Evolutionary conservation across 83 land plant species (phyloP), one percentile per base, ranked within the genome.

Genomic region (Picea mariana): DNA sequence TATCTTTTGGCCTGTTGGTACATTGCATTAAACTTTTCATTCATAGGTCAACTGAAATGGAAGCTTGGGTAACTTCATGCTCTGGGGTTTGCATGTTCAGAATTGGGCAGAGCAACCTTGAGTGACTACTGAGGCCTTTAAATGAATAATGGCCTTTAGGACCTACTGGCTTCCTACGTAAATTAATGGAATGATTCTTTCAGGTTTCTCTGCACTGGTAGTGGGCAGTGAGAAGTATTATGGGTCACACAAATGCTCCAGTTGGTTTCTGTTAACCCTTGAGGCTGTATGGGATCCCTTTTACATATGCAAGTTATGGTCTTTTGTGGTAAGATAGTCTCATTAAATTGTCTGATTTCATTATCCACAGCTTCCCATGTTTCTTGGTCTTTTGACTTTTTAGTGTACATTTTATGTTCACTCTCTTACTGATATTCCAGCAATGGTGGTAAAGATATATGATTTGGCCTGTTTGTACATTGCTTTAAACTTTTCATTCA

Each of bases 181-280:
- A 73, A 73, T 42, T 0, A 20, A n/a, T 73, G 4, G 18, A 60
- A 58, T 83, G 92, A 86, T 86, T 87, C 92, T 90, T 88, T 88
- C 94, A 92, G 94, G 92, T 92, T 88, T 92, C 94, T 90, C 94
- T 92, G 94, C 31, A 92, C 92, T 92, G 94, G 82, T 77, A 88
- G 91, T 92, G 94, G 90, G 87, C 92, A 88, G 92, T 83, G 92
- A 90, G 92, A 90, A 90, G 92, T 92, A 92, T 90, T 92, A 47
- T 73, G 77, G 77, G 77, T 42, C 58, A 73, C 31, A 27, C 47
- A 44, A 6, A 44, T 44, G 47, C 7, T 44, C 6, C 47, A 44
- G 6, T 6, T 44, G 47, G 6, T 44, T 44, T 5, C 5, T 5
- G 6, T 44, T 6, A 44, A 5, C 6, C 47, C 6, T 44, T 44